Evolutionary conservation across 2,329 filamentous ascomycete species (phyloP).

Genomic region (Ophiostoma sp.): DNA sequence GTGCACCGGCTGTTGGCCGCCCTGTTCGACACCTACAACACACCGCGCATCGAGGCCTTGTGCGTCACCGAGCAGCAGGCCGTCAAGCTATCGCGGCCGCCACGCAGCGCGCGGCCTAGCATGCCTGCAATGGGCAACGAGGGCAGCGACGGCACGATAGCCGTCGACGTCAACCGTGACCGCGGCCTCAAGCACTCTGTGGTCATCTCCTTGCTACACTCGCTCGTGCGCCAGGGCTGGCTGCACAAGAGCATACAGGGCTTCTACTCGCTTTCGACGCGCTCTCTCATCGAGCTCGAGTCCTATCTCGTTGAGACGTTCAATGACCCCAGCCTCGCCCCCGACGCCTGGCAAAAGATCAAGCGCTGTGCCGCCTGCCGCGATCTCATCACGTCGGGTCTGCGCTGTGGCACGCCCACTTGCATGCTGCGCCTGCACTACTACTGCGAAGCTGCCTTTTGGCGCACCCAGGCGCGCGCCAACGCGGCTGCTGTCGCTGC

Average conservation of each 20-base stretch:
- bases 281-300: slow-evolving; percentile 77
- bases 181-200: slow-evolving; percentile 68
- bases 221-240: slow-evolving; percentile 76
- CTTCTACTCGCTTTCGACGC: slow-evolving; percentile 70
- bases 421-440: slow-evolving; percentile 72
- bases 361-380: slow-evolving; percentile 85
- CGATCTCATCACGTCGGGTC: slow-evolving; percentile 80
- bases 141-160: slow-evolving; percentile 29
- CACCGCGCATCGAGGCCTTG: slow-evolving; percentile 71
- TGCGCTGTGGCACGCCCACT: slow-evolving; percentile 64
- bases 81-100: slow-evolving; percentile 58
- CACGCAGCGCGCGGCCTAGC: slow-evolving; percentile 32
- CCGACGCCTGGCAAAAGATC: slow-evolving; percentile 63
- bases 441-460: slow-evolving; percentile 68
- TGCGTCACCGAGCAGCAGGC: slow-evolving; percentile 77
- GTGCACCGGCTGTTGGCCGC: slow-evolving; percentile 81
- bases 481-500: slow-evolving; percentile 43
- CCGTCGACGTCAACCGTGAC: slow-evolving; percentile 35
- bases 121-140: neutral
- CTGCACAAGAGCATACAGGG: slow-evolving; percentile 66
- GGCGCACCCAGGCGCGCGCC: slow-evolving; percentile 53
- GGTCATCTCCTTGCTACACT: slow-evolving; percentile 65
- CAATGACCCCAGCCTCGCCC: slow-evolving; percentile 56
- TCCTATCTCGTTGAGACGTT: slow-evolving; percentile 84
- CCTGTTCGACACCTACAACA: slow-evolving; percentile 90